Evolutionary conservation across 768 basidiomycete species (phyloP), one percentile per base, ranked within the genome.

Genomic region (Leccinum rimulosum): DNA sequence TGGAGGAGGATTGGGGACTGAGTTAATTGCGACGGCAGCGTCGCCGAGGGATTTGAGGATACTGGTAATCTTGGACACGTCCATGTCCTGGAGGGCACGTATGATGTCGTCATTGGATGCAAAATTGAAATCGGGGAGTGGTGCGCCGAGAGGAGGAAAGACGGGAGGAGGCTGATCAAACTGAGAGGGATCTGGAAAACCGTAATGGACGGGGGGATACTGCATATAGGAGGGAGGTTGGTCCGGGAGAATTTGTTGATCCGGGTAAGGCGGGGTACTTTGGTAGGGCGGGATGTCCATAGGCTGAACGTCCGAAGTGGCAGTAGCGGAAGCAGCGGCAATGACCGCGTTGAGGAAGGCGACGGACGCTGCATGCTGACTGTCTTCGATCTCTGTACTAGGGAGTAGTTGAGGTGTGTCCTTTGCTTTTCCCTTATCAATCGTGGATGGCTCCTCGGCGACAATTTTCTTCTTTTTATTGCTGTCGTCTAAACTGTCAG

Each of bases 51-150:
- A 81, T 69, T 84, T 86, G 58, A 92, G 77, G 11, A 85, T 86
- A 55, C 76, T 80, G 0, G 87, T 82, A 57, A 92, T 82, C 74
- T 86, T 89, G 54, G 86, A 79, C 10, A 74, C 63, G 64, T 92
- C 90, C 60, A 91, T 75, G 51, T 86, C 84, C 68, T 91, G 89
- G 52, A 92, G 72, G 11, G 84, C 84, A 35, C 85, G 88, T 48
- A 91, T 74, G 49, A 92, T 82, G 60, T 90, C 87, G 51, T 92
- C 90, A 65, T 84, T 88, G 27, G 87, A 87, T 12, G 79, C 78
- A 56, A 75, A 75, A 28, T 69, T 71, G n/a, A 80, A 67, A 27
- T 76, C 77, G 15, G 76, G 73, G 43, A 75, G 60, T 4, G 66
- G 63, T 2, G 58, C 63, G 14, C 54, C 63, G 6, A 70, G 30